phyloP scores from a whole-genome alignment of 2,329 filamentous ascomycete species.

The Colletotrichum orbiculare region DNA sequence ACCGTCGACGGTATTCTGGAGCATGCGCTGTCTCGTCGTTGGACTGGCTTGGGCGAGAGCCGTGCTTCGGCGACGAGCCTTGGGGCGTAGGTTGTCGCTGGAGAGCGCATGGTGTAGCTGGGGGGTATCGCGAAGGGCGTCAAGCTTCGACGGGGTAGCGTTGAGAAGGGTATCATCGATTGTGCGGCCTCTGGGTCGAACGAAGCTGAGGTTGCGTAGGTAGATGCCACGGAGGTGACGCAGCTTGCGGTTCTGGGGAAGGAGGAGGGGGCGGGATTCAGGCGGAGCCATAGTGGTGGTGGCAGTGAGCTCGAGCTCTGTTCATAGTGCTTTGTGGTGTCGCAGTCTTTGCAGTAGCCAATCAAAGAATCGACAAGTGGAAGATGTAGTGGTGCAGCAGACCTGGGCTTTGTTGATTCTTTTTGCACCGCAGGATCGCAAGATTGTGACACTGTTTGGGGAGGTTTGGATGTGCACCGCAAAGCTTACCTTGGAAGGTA shows the following conservation, averaged over 20 bases:
- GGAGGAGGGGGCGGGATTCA: conserved; percentile 59
- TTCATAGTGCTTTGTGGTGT: conserved; percentile 21
- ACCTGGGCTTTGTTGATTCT: too few relatives aligned
- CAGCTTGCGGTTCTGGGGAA: conserved; percentile 84
- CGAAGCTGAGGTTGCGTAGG: conserved; percentile 84
- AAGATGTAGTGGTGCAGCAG: too few relatives aligned
- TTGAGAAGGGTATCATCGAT: conserved; percentile 82
- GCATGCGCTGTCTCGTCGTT: conserved; percentile 73
- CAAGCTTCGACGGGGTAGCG: conserved; percentile 75
- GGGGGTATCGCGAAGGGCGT: conserved; percentile 57
- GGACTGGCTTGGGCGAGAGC: conserved; percentile 60
- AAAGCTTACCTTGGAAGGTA: too few relatives aligned
- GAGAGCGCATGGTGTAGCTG: conserved; percentile 67
- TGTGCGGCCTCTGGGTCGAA: conserved; percentile 66
- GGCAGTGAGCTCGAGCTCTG: conserved; percentile 29
- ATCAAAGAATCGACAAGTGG: too few relatives aligned
- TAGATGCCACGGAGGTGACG: conserved; percentile 89
- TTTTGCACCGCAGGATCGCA: too few relatives aligned
- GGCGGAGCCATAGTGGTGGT: conserved; percentile 35
- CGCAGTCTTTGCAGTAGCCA: too few relatives aligned
- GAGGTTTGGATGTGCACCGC: too few relatives aligned
- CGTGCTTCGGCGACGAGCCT: conserved; percentile 58
- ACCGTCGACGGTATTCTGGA: conserved; percentile 78
- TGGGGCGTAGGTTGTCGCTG: conserved; percentile 59
- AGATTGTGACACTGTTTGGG: too few relatives aligned